Conservation (phyloP, 306 rosid species). For the Gastrolobium villosum region DNA sequence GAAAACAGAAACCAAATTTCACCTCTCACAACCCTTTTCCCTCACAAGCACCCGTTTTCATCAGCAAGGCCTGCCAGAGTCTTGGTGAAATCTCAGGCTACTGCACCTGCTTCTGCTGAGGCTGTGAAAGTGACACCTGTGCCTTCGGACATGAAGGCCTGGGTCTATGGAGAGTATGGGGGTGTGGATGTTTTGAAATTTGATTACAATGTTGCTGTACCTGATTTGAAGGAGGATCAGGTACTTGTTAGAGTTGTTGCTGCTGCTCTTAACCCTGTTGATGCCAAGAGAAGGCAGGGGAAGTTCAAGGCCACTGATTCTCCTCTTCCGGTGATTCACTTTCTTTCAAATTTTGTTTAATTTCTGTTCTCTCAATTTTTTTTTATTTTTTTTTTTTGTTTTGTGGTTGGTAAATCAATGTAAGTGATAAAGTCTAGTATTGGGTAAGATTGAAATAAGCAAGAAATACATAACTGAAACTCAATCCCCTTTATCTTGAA, state of each 20-base stretch:
- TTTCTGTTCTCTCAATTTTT: not conserved
- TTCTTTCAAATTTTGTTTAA: not conserved
- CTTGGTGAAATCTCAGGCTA: conserved; percentile 65
- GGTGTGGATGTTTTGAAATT: conserved; percentile 79
- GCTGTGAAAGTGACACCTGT: conserved; percentile 58
- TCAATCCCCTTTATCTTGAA: too few relatives aligned
- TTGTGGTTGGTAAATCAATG: not conserved
- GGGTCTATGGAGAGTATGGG: conserved; percentile 91
- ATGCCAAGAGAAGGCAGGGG: conserved; percentile 84
- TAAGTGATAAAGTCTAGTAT: too few relatives aligned
- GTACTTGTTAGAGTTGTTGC: conserved; percentile 79
- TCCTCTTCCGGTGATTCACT: conserved; percentile 80
- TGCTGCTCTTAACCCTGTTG: conserved; percentile 96
- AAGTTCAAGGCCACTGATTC: conserved; percentile 92
- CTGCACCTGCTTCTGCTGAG: conserved; percentile 65
- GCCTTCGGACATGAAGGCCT: conserved; percentile 87
- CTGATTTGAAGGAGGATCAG: conserved; percentile 84
- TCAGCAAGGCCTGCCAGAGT: conserved; percentile 42
- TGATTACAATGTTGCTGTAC: conserved; percentile 69
- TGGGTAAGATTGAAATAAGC: too few relatives aligned
- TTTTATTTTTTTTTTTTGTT: not conserved
- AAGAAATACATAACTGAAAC: too few relatives aligned
- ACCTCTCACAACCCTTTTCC: not conserved
- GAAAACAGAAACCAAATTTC: conserved; percentile 40
- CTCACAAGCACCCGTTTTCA: conserved; percentile 26